Conservation (phyloP, 139 green algal genomes). For the Chlorella sp. region DNA sequence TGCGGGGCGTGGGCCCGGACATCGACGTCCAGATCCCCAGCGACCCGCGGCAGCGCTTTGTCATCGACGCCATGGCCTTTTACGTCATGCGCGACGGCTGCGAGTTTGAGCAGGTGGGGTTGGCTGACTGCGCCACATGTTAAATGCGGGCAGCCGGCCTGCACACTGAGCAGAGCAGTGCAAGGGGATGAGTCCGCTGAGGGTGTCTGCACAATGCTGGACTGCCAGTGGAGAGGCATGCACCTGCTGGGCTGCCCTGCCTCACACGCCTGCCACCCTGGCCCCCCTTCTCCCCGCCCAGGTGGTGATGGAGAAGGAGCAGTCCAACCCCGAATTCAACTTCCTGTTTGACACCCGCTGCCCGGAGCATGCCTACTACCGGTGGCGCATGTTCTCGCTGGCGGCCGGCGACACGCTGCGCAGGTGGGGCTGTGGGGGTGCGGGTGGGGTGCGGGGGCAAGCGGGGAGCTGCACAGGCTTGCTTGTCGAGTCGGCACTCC, state of each 20-base stretch:
- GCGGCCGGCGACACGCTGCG: slow-evolving; percentile 57
- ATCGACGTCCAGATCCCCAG: slow-evolving; percentile 70
- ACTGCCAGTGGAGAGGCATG: too few relatives aligned
- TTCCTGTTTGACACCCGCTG: slow-evolving; percentile 90
- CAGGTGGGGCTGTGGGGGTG: slow-evolving; percentile 29
- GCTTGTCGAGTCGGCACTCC: too few relatives aligned
- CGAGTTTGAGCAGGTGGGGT: slow-evolving; percentile 79
- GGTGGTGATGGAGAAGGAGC: slow-evolving; percentile 85
- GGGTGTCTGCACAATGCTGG: too few relatives aligned
- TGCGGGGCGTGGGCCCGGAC: slow-evolving; percentile 48
- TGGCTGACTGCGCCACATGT: too few relatives aligned
- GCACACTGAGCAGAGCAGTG: too few relatives aligned
- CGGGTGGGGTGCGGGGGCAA: too few relatives aligned
- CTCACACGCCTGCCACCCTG: neutral
- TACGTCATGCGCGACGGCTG: slow-evolving; percentile 87
- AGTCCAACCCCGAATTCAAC: slow-evolving; percentile 79
- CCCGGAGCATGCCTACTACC: slow-evolving; percentile 93
- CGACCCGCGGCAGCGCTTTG: slow-evolving; percentile 76
- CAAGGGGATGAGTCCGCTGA: too few relatives aligned
- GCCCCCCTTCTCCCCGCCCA: slow-evolving; percentile 20
- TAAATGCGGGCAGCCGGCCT: too few relatives aligned
- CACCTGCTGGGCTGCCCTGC: neutral
- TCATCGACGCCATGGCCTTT: slow-evolving; percentile 90
- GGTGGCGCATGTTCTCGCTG: slow-evolving; percentile 86
- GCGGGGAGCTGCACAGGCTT: too few relatives aligned